Base-by-base conservation (phyloP, 2,329 filamentous ascomycete genomes). In the Aspergillus sp. region DNA sequence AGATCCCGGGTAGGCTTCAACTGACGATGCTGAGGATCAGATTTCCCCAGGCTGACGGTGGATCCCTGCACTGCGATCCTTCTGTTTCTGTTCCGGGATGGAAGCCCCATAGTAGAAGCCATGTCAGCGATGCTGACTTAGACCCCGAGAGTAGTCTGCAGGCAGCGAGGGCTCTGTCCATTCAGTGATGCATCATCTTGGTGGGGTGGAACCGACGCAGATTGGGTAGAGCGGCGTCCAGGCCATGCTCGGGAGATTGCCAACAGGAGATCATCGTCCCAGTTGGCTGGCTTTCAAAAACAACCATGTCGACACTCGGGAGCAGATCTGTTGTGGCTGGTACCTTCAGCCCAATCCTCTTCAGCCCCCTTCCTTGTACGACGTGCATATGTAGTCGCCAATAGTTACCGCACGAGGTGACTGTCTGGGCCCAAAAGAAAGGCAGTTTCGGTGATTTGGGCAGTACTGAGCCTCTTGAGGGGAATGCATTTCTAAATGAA, bases 351-450 rank as follows among this genome's bases (percentile, higher is more conserved):
- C 50, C 40, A 41, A 38, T 48, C 45, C 32, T 49, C 45, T 16
- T 43, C 45, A 24, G 45, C 56, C 35, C 42, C 51, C 49, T 48
- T 50, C 59, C 60, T 59, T 60, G 60, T 60, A 61, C 59, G 52
- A 60, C 54, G 46, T 59, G 58, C 60, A 59, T 60, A 40, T 41
- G 48, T 47, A 53, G 50, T 49, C 35, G 46, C 43, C 24, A 32
- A 51, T 36, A 40, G 44, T 51, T 46, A 46, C 49, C 54, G 55
- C 57, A 49, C 56, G 41, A 47, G 32, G 17, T 40, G 47, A 44
- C 36, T 51, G 52, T 19, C 45, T 51, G 47, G 38, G 24, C 41
- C 36, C 44, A 43, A 30, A 50, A 45, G 45, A 35, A 13, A 2
- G 19, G 40, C 40, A 13, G 22, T 16, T 9, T 42, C 16, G 22